Conservation (phyloP, 352 stramenopile species). For the Phytophthora vignae region DNA sequence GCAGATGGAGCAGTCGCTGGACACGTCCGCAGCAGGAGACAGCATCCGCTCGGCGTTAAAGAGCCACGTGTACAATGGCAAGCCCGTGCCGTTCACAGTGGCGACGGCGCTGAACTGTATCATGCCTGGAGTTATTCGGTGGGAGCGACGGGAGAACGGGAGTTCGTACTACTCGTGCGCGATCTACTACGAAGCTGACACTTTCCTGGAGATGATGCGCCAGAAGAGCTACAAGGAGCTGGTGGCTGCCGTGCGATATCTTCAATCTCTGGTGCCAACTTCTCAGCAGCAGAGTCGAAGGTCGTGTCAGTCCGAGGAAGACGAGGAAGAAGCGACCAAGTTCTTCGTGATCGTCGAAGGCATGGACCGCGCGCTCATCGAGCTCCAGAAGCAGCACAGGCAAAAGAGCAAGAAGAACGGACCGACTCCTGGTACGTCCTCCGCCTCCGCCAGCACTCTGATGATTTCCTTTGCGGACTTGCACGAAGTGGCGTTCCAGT, state of each 20-base stretch:
- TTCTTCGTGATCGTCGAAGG: slow-evolving; percentile 68
- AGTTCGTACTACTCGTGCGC: slow-evolving; percentile 32
- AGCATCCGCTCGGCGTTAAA: slow-evolving; percentile 53
- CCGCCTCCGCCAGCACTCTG: neutral
- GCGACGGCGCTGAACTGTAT: slow-evolving; percentile 40
- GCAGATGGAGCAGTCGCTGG: slow-evolving; percentile 56
- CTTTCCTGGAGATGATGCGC: slow-evolving; percentile 52
- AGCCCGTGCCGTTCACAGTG: slow-evolving; percentile 49
- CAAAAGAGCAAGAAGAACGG: slow-evolving; percentile 39
- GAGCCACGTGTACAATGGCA: slow-evolving; percentile 66
- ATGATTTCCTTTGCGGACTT: slow-evolving; percentile 62
- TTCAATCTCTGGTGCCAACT: slow-evolving; percentile 36
- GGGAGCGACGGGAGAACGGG: slow-evolving; percentile 37
- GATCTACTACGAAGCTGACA: slow-evolving; percentile 52
- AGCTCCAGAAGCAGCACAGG: slow-evolving; percentile 51
- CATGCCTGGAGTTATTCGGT: slow-evolving; percentile 44
- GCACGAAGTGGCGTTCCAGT: slow-evolving; percentile 66
- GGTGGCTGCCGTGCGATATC: slow-evolving; percentile 36
- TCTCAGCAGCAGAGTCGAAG: neutral
- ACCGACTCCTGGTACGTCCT: neutral
- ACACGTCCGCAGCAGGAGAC: slow-evolving; percentile 43
- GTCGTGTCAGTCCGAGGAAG: neutral
- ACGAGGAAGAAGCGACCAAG: slow-evolving; percentile 34
- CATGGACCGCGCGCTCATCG: slow-evolving; percentile 64
- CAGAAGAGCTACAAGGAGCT: slow-evolving; percentile 49